Evolutionary conservation across 257 asterid genomes (phyloP).

Genomic region (Agastache rugosa): DNA sequence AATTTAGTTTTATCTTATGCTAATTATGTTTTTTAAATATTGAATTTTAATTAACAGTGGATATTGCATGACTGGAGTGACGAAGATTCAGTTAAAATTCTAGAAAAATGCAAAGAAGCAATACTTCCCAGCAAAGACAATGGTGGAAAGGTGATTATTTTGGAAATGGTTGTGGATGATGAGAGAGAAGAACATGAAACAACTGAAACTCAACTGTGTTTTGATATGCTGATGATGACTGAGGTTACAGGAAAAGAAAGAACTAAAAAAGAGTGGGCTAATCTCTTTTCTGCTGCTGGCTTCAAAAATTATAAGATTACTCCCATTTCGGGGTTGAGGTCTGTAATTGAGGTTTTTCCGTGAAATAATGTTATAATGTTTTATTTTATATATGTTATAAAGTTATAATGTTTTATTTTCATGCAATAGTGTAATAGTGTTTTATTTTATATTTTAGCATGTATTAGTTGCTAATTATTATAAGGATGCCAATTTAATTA

Average conservation of each 20-base stretch:
- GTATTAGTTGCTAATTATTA: no score
- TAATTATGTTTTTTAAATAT: no score
- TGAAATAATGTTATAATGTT: no score
- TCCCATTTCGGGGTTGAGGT: slow-evolving; percentile 2
- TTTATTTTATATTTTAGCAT: no score
- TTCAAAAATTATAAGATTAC: not conserved
- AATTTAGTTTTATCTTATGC: no score
- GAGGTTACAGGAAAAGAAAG: not conserved
- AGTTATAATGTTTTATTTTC: no score
- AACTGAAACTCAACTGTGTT: not conserved
- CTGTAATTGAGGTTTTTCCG: slow-evolving; percentile 2
- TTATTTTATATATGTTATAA: no score
- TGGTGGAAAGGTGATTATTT: slow-evolving; percentile 7
- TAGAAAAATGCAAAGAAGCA: slow-evolving; percentile 22
- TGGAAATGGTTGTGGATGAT: slow-evolving; percentile 21
- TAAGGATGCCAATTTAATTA: no score
- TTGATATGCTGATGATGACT: slow-evolving; percentile 14
- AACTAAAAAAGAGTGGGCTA: slow-evolving; percentile 25
- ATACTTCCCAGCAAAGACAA: not conserved
- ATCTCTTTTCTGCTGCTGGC: not conserved
- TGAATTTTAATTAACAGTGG: not conserved
- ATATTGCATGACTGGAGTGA: not conserved
- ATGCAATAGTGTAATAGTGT: no score
- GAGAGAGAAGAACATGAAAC: not conserved
- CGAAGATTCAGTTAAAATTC: not conserved